Conservation (phyloP, 148 eudicot species). For the Salicornia ramosissima region DNA sequence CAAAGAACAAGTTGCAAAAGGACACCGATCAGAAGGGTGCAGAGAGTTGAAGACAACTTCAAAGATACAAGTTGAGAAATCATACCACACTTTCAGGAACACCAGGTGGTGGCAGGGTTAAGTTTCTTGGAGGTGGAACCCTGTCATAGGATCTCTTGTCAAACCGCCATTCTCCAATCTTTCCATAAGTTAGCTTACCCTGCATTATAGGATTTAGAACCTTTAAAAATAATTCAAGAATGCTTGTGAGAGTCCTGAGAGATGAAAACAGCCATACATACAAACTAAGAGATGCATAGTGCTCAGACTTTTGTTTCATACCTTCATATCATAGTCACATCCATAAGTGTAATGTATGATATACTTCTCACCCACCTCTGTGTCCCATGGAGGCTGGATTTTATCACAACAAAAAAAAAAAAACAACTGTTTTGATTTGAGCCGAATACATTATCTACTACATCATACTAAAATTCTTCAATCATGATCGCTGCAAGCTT, state of each 20-base stretch:
- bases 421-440: slow-evolving; percentile 6
- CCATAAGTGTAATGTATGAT: slow-evolving; percentile 97
- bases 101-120: slow-evolving; percentile 92
- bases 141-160: slow-evolving; percentile 81
- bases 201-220: slow-evolving; percentile 21
- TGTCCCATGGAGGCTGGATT: slow-evolving; percentile 97
- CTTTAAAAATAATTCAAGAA: neutral
- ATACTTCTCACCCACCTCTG: slow-evolving; percentile 61
- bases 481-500: slow-evolving; percentile 1
- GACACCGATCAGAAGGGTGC: neutral
- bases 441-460: neutral
- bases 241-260: neutral
- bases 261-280: neutral
- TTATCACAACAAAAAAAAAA: slow-evolving; percentile 13
- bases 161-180: slow-evolving; percentile 97
- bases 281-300: slow-evolving; percentile 1
- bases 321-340: slow-evolving; percentile 96
- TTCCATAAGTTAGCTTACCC: slow-evolving; percentile 94
- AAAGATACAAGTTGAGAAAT: slow-evolving; percentile 16
- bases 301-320: slow-evolving; percentile 12
- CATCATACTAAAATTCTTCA: neutral
- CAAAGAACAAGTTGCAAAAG: neutral
- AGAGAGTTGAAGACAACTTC: neutral
- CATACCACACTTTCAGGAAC: slow-evolving; percentile 97
- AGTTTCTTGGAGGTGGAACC: slow-evolving; percentile 77